phyloP scores from a whole-genome alignment of 1,284 basidiomycete genomes.

The Sphaerobolus stellatus region DNA sequence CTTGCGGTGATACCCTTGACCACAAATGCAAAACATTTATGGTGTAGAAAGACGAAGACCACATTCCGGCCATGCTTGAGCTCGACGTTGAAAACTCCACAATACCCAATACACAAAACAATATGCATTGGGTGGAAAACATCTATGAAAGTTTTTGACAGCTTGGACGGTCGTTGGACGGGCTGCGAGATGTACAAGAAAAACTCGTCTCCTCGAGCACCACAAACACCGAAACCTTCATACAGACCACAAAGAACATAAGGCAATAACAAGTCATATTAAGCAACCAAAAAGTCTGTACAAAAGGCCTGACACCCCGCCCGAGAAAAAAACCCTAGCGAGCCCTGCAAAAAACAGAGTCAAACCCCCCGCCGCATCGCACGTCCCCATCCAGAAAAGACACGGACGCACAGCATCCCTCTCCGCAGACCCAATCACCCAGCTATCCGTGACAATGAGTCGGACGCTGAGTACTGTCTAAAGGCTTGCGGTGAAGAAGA shows the following conservation, averaged over 20 bases:
- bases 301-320: slow-evolving; percentile 75
- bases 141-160: too few relatives aligned
- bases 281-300: slow-evolving; percentile 42
- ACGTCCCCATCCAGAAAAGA: slow-evolving; percentile 21
- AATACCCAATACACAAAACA: too few relatives aligned
- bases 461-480: slow-evolving; percentile 73
- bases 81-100: too few relatives aligned
- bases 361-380: slow-evolving; percentile 35
- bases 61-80: too few relatives aligned
- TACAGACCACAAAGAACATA: neutral
- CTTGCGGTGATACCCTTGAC: too few relatives aligned
- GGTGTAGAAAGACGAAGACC: too few relatives aligned
- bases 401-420: slow-evolving; percentile 54
- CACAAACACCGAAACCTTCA: neutral
- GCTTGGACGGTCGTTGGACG: too few relatives aligned
- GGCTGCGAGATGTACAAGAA: too few relatives aligned
- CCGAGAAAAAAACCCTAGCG: slow-evolving; percentile 1
- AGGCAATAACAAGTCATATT: slow-evolving; percentile 18
- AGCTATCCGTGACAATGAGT: slow-evolving; percentile 42
- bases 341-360: slow-evolving; percentile 11
- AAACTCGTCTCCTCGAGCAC: too few relatives aligned
- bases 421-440: slow-evolving; percentile 77
- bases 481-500: slow-evolving; percentile 52
- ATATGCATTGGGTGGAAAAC: too few relatives aligned
- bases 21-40: too few relatives aligned